Percentiles rank a stretch among this genome's conserved stretches.
These are phyloP conservation scores for Aureobasidium sp. DNA, from an alignment of 2,329 filamentous ascomycete species.

Conservation along the genomic window DNA sequence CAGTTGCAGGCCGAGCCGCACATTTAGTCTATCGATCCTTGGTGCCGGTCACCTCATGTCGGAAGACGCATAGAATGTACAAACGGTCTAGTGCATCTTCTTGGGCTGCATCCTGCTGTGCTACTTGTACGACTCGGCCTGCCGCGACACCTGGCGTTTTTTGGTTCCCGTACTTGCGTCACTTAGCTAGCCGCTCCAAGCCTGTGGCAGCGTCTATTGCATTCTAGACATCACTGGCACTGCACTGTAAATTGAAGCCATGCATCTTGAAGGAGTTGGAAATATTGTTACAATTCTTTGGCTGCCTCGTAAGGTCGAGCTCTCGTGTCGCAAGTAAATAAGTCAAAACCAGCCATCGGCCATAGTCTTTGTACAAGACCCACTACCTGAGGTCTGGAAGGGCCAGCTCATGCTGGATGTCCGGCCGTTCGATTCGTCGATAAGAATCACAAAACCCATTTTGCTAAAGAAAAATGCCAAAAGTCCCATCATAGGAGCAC, in stretches of 20 bases:
- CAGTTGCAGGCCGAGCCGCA: slow-evolving; percentile 1
- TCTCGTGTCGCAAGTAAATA: neutral
- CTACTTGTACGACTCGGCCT: neutral
- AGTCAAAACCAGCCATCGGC: neutral
- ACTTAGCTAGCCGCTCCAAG: neutral
- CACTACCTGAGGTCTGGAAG: neutral
- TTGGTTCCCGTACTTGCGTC: neutral
- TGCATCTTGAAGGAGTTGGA: neutral
- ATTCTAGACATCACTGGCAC: neutral
- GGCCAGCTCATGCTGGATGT: neutral
- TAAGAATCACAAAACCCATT: neutral
- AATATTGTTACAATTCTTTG: slow-evolving; percentile 6
- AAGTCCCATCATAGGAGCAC: neutral
- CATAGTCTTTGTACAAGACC: neutral
- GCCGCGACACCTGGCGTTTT: slow-evolving; percentile 1
- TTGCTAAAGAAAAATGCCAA: slow-evolving; percentile 5
- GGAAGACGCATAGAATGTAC: neutral
- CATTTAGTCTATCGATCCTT: neutral
- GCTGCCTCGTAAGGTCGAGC: slow-evolving; percentile 7
- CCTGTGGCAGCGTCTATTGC: neutral
- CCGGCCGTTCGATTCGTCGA: neutral
- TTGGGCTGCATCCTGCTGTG: neutral
- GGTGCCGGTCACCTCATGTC: neutral
- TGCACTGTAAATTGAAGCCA: neutral
- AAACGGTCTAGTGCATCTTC: neutral